phyloP scores from a whole-genome alignment of 1,284 basidiomycete species.

The Fomitopsis betulina region DNA sequence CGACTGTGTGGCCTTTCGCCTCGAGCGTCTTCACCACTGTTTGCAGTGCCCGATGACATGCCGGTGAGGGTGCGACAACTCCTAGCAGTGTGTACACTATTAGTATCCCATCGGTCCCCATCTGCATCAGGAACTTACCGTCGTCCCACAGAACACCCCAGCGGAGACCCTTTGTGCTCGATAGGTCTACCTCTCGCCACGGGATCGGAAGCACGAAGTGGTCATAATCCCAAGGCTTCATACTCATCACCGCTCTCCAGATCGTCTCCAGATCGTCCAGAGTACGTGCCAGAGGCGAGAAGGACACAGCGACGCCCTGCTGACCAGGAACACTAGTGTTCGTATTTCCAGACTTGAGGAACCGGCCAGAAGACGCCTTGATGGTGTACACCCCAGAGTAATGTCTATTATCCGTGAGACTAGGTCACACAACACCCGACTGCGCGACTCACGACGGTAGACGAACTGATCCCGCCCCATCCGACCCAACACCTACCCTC shows the following conservation, averaged over 20 bases:
- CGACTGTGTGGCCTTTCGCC: conserved; percentile 46
- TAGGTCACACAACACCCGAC: too few relatives aligned
- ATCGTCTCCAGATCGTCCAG: conserved; percentile 28
- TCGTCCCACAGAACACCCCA: conserved; percentile 57
- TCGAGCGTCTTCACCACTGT: conserved; percentile 44
- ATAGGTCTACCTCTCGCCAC: conserved; percentile 45
- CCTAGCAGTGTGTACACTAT: conserved; percentile 12
- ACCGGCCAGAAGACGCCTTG: conserved; percentile 38
- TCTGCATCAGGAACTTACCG: conserved; percentile 23
- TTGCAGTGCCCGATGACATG: conserved; percentile 52
- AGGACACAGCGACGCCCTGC: conserved; percentile 30
- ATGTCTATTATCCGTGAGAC: conserved; percentile 15
- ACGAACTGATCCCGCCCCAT: conserved; percentile 67
- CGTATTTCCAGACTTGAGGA: conserved; percentile 43
- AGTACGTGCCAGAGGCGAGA: conserved; percentile 30
- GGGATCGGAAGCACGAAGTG: conserved; percentile 54
- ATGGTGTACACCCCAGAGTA: conserved; percentile 28
- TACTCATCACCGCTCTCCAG: conserved; percentile 43
- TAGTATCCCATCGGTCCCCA: background rate
- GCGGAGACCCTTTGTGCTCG: conserved; percentile 32
- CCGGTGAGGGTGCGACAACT: conserved; percentile 52
- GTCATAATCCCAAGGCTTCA: conserved; percentile 60
- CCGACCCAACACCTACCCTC: conserved; percentile 75
- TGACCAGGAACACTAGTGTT: conserved; percentile 53
- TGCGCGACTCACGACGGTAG: background rate